phyloP scores from a whole-genome alignment of 768 basidiomycete genomes.

The Collybia mongolica region DNA sequence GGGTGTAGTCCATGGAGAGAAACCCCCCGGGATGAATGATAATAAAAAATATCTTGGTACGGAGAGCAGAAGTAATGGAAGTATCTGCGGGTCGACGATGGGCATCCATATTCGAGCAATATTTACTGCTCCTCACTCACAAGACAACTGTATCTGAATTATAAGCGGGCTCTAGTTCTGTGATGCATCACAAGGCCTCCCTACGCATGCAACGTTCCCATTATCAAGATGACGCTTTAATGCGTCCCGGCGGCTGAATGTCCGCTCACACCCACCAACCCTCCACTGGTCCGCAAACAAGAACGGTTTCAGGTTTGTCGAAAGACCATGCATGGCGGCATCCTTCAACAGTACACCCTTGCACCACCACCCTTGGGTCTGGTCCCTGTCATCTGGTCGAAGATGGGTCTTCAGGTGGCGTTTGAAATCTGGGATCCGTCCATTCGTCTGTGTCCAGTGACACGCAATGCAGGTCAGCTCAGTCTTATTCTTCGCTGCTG shows the following conservation, averaged over 20 bases:
- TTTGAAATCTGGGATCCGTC: constrained; percentile 56
- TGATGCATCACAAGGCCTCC: constrained; percentile 16
- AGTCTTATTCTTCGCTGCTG: constrained; percentile 12
- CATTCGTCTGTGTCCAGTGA: constrained; percentile 44
- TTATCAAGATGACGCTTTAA: constrained; percentile 43
- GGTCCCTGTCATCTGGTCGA: constrained; percentile 39
- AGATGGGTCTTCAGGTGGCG: constrained; percentile 59
- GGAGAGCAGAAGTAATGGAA: too few species aligned
- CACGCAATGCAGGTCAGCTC: constrained; percentile 47
- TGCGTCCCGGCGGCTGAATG: constrained; percentile 46
- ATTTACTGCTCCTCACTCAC: too few species aligned
- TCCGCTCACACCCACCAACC: constrained; percentile 39
- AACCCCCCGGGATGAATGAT: too few species aligned
- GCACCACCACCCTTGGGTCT: constrained; percentile 34
- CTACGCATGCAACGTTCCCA: constrained; percentile 24
- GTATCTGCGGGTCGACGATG: too few species aligned
- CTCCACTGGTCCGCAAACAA: constrained; percentile 26
- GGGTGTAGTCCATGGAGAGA: too few species aligned
- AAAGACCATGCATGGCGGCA: constrained; percentile 14
- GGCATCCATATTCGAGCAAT: too few species aligned
- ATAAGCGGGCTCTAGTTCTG: constrained; percentile 3
- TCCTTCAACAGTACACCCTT: constrained; percentile 31
- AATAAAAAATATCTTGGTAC: too few species aligned
- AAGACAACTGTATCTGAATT: not conserved
- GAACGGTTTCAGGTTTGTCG: constrained; percentile 21